phyloP scores from a whole-genome alignment of 805 yeast species.

The Candida qinlingensis region DNA sequence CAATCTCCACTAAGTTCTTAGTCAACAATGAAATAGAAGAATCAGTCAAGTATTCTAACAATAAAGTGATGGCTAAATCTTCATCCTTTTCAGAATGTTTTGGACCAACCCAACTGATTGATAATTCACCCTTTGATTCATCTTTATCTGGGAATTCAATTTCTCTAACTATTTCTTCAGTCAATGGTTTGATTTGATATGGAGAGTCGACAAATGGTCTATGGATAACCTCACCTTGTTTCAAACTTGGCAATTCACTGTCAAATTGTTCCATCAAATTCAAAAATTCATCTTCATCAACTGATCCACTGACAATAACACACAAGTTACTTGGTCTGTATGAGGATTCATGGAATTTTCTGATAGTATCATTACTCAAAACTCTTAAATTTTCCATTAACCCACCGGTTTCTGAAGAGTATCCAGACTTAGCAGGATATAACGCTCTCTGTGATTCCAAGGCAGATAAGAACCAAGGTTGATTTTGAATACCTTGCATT shows the following conservation, averaged over 20 bases:
- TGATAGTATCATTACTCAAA: conserved; percentile 67
- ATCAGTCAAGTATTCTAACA: conserved; percentile 71
- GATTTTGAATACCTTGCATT: conserved; percentile 90
- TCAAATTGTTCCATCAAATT: conserved; percentile 59
- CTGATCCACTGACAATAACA: conserved; percentile 78
- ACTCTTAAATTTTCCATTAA: conserved; percentile 68
- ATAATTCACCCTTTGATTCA: conserved; percentile 74
- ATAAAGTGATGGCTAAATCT: conserved; percentile 64
- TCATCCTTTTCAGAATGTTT: conserved; percentile 42
- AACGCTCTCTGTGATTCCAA: conserved; percentile 55
- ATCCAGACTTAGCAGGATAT: conserved; percentile 62
- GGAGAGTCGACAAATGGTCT: conserved; percentile 81
- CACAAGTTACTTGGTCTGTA: conserved; percentile 84
- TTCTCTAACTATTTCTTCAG: conserved; percentile 36
- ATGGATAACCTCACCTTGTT: conserved; percentile 16
- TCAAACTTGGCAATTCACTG: conserved; percentile 39
- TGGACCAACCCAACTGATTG: conserved; percentile 82
- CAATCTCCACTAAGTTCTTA: conserved; percentile 70
- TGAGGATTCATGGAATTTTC: conserved; percentile 61
- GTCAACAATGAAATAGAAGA: conserved; percentile 73
- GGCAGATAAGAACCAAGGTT: conserved; percentile 61
- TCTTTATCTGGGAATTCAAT: conserved; percentile 87
- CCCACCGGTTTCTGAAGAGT: conserved; percentile 93
- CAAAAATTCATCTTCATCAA: conserved; percentile 71
- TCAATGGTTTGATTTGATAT: conserved; percentile 30